Base-by-base conservation (phyloP, 73 alveolate genomes). In the Blepharisma stoltei region DNA sequence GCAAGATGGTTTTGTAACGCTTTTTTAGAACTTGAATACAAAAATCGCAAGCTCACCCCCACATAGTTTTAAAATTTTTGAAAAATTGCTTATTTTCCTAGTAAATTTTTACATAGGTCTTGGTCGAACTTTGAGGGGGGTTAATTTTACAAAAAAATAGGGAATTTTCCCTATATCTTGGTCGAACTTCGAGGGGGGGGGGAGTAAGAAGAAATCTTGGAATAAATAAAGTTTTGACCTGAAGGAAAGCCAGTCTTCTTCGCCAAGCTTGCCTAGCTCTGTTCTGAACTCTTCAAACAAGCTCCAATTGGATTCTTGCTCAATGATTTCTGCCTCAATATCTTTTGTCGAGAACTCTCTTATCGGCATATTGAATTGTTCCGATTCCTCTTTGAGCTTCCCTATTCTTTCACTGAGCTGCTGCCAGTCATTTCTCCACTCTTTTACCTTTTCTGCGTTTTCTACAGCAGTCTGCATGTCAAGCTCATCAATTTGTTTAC, bases 181-280 rank as follows among this genome's bases (percentile, higher is more conserved):
- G n/a, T n/a, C n/a, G n/a, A n/a, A n/a, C n/a, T n/a, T n/a, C n/a
- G n/a, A n/a, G n/a, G n/a, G n/a, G n/a, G n/a, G n/a, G n/a, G n/a
- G n/a, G n/a, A n/a, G n/a, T n/a, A 73, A 83, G 77, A 47, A 73
- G 46, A 83, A 86, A 41, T 91, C 98, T 87, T 91, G 88, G 88
- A 97, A 86, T 67, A 87, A 85, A 54, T 93, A 97, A 78, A 95
- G 94, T 8, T 93, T 90, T 68, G 93, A 93, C 83, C 99, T 84
- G 79, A 97, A 91, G 6, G 97, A 95, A 18, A 98, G 92, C 99
- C 99, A 98, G 78, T 96, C 98, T 68, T 97, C 99, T 65, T 94
- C 89, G 45, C 94, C 94, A 55, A 97, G 86, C 71, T 88, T 95
- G 54, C 92, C 98, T n/a, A 95, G 80, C 77, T 96, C 98, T n/a